These are phyloP conservation scores for Naganishia randhawae DNA, from an alignment of 768 basidiomycete species.

Conservation along the genomic window DNA sequence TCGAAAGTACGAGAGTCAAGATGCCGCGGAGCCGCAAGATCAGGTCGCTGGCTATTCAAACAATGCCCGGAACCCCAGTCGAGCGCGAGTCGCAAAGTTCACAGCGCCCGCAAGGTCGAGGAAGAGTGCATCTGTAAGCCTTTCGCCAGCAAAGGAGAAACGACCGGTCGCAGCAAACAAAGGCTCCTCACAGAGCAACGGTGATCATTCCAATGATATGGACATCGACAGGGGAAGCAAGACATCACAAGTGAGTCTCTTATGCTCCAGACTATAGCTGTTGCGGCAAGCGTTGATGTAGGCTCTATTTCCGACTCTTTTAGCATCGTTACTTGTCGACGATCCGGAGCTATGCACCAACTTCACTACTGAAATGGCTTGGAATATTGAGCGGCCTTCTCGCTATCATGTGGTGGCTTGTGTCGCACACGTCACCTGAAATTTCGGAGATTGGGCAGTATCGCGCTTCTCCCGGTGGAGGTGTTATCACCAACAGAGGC, in stretches of 20 bases:
- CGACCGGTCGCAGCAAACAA: slow-evolving; percentile 1
- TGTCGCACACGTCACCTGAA: slow-evolving; percentile 13
- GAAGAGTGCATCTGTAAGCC: slow-evolving; percentile 19
- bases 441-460: background rate
- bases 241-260: background rate
- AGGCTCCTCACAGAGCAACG: background rate
- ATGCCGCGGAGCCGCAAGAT: background rate
- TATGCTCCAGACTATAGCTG: too few relatives aligned
- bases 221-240: background rate
- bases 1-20: background rate
- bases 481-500: background rate
- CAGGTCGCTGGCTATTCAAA: background rate
- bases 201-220: background rate
- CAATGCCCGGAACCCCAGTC: background rate
- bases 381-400: slow-evolving; percentile 34
- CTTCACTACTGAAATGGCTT: slow-evolving; percentile 37
- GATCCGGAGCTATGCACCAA: slow-evolving; percentile 33
- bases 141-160: slow-evolving; percentile 26
- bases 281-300: too few relatives aligned
- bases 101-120: slow-evolving; percentile 22
- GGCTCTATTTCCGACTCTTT: slow-evolving; percentile 9
- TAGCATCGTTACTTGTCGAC: slow-evolving; percentile 26
- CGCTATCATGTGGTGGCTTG: slow-evolving; percentile 32
- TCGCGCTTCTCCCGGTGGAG: background rate
- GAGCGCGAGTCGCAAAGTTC: background rate